Conservation (phyloP, 306 rosid genomes). For the Ochetophila trinervis region DNA sequence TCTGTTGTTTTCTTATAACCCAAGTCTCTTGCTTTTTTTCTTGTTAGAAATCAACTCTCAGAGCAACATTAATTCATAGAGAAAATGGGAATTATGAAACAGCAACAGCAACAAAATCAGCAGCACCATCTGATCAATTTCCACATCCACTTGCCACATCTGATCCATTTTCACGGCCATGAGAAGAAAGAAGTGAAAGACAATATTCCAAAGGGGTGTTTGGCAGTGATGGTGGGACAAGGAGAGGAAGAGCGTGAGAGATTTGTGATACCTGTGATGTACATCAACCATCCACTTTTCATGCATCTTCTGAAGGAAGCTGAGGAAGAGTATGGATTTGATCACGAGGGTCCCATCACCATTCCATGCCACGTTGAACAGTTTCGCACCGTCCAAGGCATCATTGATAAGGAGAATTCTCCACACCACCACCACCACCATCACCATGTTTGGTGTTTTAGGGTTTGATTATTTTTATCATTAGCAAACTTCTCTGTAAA, state of each 20-base stretch:
- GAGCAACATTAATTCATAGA: too few relatives aligned
- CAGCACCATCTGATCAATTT: slow-evolving; percentile 32
- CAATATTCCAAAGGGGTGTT: slow-evolving; percentile 83
- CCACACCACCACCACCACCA: slow-evolving; percentile 22
- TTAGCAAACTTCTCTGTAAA: not conserved
- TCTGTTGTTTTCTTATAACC: slow-evolving; percentile 59
- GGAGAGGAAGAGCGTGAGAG: slow-evolving; percentile 65
- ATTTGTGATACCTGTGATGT: slow-evolving; percentile 80
- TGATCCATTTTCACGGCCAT: slow-evolving; percentile 35
- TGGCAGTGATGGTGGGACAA: slow-evolving; percentile 70
- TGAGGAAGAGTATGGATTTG: slow-evolving; percentile 82
- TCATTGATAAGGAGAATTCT: slow-evolving; percentile 50
- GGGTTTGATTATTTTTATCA: slow-evolving; percentile 38
- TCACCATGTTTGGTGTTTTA: slow-evolving; percentile 66
- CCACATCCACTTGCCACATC: slow-evolving; percentile 56
- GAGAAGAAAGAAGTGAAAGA: slow-evolving; percentile 43
- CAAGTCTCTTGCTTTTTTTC: not conserved
- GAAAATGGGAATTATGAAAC: slow-evolving; percentile 12
- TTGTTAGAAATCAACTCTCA: too few relatives aligned
- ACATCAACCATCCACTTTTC: slow-evolving; percentile 87
- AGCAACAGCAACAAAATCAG: not conserved
- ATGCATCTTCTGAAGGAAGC: slow-evolving; percentile 66
- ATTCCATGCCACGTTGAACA: slow-evolving; percentile 85
- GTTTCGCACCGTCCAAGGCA: slow-evolving; percentile 64
- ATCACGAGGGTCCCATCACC: slow-evolving; percentile 80